These are phyloP conservation scores for Zygosaccharomyces rouxii DNA, from an alignment of 805 yeast genomes.

Conservation along the genomic window DNA sequence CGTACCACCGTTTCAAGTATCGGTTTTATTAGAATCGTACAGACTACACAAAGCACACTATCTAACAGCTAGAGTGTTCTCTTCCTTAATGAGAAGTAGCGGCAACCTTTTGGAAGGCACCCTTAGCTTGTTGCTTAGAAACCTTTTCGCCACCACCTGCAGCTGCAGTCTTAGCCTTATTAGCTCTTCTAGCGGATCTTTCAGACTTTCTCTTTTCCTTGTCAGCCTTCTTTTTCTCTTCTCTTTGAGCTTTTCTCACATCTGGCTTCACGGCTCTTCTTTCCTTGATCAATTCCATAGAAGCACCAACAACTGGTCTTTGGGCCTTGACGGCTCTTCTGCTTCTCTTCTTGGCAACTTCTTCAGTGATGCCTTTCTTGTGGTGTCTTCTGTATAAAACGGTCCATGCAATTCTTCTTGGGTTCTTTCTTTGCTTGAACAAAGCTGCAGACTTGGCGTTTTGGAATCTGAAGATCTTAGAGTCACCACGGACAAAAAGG, in stretches of 20 bases:
- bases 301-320: slow-evolving; percentile 99
- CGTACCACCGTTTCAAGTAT: slow-evolving; percentile 5
- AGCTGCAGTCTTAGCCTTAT: slow-evolving; percentile 78
- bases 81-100: slow-evolving; percentile 87
- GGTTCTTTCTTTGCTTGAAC: slow-evolving; percentile 99
- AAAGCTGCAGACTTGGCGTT: slow-evolving; percentile 95
- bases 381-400: slow-evolving; percentile 99
- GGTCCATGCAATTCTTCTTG: slow-evolving; percentile 99
- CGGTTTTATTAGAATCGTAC: slow-evolving; percentile 7
- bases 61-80: slow-evolving; percentile 5
- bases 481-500: slow-evolving; percentile 98
- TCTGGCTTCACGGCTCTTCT: slow-evolving; percentile 95
- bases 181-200: slow-evolving; percentile 94
- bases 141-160: slow-evolving; percentile 68
- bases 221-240: slow-evolving; percentile 75
- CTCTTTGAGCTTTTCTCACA: slow-evolving; percentile 97
- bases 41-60: slow-evolving; percentile 7
- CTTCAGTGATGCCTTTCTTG: slow-evolving; percentile 99
- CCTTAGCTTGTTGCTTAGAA: slow-evolving; percentile 96
- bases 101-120: slow-evolving; percentile 95
- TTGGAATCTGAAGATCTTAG: slow-evolving; percentile 99
- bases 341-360: slow-evolving; percentile 92
- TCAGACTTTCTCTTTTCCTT: slow-evolving; percentile 87
- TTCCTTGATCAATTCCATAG: slow-evolving; percentile 96
- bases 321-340: slow-evolving; percentile 98